Evolutionary conservation across 371 early-diverging fungal species (phyloP).

Genomic region (Mortierella sp.): DNA sequence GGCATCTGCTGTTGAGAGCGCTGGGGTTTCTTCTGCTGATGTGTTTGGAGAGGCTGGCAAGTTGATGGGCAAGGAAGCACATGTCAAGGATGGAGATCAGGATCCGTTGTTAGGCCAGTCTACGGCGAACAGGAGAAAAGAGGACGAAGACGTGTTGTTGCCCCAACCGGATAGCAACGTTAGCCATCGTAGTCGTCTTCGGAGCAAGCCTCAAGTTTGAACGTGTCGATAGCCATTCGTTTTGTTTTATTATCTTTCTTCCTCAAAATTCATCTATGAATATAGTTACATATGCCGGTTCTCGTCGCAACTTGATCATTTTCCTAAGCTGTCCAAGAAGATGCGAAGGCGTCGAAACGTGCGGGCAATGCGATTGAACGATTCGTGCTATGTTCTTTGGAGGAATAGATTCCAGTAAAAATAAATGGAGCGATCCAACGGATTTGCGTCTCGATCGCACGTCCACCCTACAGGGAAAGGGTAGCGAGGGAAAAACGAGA

Average conservation of each 20-base stretch:
- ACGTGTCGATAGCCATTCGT: not conserved
- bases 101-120: not conserved
- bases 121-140: not conserved
- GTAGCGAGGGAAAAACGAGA: not conserved
- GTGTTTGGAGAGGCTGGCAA: not conserved
- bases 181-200: not conserved
- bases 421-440: not conserved
- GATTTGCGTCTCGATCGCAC: constrained; percentile 9
- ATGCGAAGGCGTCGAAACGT: not conserved
- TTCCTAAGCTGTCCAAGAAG: not conserved
- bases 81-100: not conserved
- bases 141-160: not conserved
- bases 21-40: not conserved
- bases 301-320: not conserved
- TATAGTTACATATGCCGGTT: not conserved
- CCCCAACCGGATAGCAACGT: not conserved
- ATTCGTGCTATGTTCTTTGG: not conserved
- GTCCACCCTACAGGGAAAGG: not conserved
- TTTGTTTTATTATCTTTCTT: not conserved
- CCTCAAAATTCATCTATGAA: not conserved
- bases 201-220: not conserved
- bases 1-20: not conserved
- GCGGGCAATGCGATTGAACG: not conserved
- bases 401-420: not conserved
- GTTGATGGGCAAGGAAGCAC: not conserved